Evolutionary conservation across 257 asterid genomes (phyloP).

Genomic region (Capsicum rhomboideum): DNA sequence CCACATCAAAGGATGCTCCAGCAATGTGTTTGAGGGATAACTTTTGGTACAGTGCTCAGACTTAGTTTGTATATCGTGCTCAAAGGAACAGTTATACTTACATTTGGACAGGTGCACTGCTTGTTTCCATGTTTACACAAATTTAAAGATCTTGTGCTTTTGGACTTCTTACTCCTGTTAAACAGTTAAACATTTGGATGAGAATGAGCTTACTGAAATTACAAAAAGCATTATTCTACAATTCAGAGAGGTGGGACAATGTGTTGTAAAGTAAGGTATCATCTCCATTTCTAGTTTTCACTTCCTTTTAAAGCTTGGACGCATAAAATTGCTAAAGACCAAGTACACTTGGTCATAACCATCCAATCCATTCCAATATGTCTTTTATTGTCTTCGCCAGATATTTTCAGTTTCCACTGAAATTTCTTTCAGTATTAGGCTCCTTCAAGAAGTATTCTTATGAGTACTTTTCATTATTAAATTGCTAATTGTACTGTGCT

Average conservation of each 20-base stretch:
- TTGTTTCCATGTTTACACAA: slow-evolving; percentile 9
- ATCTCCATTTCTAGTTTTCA: neutral
- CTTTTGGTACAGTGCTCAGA: neutral
- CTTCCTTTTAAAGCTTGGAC: neutral
- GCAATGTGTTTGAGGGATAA: neutral
- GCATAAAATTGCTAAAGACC: neutral
- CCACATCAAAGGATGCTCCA: neutral
- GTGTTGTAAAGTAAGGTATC: neutral
- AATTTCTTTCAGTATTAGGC: neutral
- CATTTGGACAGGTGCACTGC: slow-evolving; percentile 14
- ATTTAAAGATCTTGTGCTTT: slow-evolving; percentile 12
- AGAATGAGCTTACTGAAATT: neutral
- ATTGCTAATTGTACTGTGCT: neutral
- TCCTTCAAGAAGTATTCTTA: neutral
- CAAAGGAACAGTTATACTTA: slow-evolving; percentile 18
- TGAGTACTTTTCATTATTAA: neutral
- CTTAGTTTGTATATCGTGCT: neutral
- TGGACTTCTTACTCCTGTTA: slow-evolving; percentile 26
- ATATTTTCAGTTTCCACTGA: neutral
- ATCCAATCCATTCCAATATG: neutral
- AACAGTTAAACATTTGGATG: neutral
- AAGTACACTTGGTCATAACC: neutral
- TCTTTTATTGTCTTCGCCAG: neutral
- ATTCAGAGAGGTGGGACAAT: neutral
- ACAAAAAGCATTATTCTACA: neutral